Conservation (phyloP, 768 basidiomycete species). For the Filobasidium wieringae region DNA sequence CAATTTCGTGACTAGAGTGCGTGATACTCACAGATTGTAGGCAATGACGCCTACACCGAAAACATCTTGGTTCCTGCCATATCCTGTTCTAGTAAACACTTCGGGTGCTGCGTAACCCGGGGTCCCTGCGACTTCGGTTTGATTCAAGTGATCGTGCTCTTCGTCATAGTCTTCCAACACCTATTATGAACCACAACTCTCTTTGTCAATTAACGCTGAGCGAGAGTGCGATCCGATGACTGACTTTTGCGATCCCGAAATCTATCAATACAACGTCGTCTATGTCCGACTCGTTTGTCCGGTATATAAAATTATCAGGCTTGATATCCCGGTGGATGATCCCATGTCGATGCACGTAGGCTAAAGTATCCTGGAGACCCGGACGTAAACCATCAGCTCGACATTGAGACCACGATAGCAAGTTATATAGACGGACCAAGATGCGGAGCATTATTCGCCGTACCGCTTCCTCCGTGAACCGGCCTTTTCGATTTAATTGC, state of each 20-base stretch:
- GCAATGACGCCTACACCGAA: slow-evolving; percentile 24
- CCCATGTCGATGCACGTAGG: slow-evolving; percentile 7
- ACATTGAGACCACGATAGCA: too few species aligned
- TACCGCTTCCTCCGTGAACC: slow-evolving; percentile 21
- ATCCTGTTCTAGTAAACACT: slow-evolving; percentile 18
- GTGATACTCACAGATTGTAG: slow-evolving; percentile 18
- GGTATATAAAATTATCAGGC: slow-evolving; percentile 16
- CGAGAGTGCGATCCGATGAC: background rate
- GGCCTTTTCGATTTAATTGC: slow-evolving; percentile 17
- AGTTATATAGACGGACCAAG: slow-evolving; percentile 12
- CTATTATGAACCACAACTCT: too few species aligned
- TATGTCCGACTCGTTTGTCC: slow-evolving; percentile 9
- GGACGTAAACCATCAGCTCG: too few species aligned
- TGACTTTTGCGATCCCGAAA: slow-evolving; percentile 23
- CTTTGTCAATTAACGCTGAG: too few species aligned
- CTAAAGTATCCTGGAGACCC: slow-evolving; percentile 2
- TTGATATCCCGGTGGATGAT: slow-evolving; percentile 17
- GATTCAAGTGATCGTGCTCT: slow-evolving; percentile 15
- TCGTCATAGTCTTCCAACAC: too few species aligned
- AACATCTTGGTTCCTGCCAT: slow-evolving; percentile 23
- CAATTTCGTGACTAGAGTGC: background rate
- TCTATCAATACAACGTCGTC: slow-evolving; percentile 23
- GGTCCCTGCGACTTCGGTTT: slow-evolving; percentile 21
- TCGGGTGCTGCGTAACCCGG: slow-evolving; percentile 25
- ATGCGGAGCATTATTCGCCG: slow-evolving; percentile 17